These are phyloP conservation scores for Mychonastes homosphaera DNA, from an alignment of 139 green algal genomes.

Conservation along the genomic window DNA sequence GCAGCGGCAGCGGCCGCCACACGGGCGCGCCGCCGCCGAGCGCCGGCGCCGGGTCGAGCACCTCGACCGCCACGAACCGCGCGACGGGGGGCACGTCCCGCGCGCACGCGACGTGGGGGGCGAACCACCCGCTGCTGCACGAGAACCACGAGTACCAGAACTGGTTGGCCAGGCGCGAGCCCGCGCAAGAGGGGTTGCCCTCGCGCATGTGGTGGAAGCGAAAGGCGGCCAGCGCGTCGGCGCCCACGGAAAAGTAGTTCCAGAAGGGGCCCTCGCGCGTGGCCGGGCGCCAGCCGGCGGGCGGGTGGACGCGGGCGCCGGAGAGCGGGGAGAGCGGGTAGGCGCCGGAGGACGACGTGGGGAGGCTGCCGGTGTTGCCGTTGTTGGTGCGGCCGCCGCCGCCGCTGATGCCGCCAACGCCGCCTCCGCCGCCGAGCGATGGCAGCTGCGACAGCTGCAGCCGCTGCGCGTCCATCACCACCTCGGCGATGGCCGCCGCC, in stretches of 20 bases:
- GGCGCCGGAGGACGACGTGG: no score
- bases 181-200: constrained; percentile 24
- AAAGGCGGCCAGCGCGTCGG: constrained; percentile 68
- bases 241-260: constrained; percentile 74
- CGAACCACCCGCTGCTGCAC: constrained; percentile 17
- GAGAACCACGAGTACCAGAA: constrained; percentile 50
- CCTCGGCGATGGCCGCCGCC: constrained; percentile 2
- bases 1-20: constrained; percentile 44
- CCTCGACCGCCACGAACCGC: constrained; percentile 29
- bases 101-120: constrained; percentile 38
- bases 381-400: not conserved
- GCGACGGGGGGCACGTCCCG: constrained; percentile 10
- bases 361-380: not conserved
- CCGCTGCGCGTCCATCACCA: not conserved
- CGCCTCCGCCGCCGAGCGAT: not conserved
- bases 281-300: no score
- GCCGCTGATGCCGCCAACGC: not conserved
- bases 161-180: constrained; percentile 49
- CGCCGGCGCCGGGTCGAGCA: constrained; percentile 21
- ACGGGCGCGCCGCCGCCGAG: no score
- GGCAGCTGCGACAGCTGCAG: no score
- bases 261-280: constrained; percentile 39
- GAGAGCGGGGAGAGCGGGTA: no score
- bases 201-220: constrained; percentile 73
- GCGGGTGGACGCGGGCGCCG: not conserved